Evolutionary conservation across 2,329 filamentous ascomycete genomes (phyloP), one percentile per base, ranked within the genome.

Genomic region (Aspergillus sp.): DNA sequence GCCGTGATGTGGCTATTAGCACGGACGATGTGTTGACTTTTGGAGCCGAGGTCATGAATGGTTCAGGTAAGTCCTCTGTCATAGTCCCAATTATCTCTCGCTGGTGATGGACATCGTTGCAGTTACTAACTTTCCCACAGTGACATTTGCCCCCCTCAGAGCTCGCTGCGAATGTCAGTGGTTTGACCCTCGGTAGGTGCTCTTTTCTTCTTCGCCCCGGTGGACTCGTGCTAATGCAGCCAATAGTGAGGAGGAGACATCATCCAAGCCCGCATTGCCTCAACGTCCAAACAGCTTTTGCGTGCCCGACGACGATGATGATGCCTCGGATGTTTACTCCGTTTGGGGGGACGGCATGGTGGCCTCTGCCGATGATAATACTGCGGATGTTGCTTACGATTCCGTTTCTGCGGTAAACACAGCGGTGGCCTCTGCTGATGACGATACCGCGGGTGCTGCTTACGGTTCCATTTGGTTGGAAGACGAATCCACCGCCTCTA

Each of bases 11-110:
- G 30, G 37, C 53, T 2, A 39, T 75, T 15, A 51, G 52, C 1
- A 52, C 41, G 30, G 55, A 51, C 11, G 59, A 63, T 41, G 35
- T 55, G 2, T 26, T 64, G 16, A 55, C 48, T 4, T 70, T 74
- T 47, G 71, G 71, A 12, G 55, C 61, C 22, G 58, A 67, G 37
- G 68, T 75, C 15, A 61, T 58, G 37, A 65, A 69, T 45, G 67
- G 65, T 12, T 42, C 51, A 24, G 64, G 68, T 58, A 49, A 12
- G 52, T 52, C 15, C 26, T 29, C 13, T 33, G 7, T 8, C n/a
- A 11, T 10, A 8, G 5, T 13, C 11, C 8, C 13, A 7, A 14
- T 8, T 17, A 7, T 11, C 12, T 14, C 26, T 10, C 15, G 3
- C 19, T n/a, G 4, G 3, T 16, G 6, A 22, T 35, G 7, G n/a